Base-by-base conservation (phyloP, 192 early-diverging fungal genomes). In the Spinellus fusiger region DNA sequence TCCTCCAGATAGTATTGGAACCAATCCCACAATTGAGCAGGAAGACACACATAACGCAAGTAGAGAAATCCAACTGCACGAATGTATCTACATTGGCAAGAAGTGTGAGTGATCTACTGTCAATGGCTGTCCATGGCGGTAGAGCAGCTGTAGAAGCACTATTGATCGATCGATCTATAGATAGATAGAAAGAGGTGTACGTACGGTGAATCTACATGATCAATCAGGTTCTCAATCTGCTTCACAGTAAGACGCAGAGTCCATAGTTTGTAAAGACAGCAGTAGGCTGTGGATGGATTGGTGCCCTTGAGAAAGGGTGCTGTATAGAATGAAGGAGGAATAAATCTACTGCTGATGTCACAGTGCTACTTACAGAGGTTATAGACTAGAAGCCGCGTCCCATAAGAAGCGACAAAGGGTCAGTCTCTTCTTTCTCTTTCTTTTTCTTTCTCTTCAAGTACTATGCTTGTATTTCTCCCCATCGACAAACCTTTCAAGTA, bases 241-340 rank as follows among this genome's bases (percentile, higher is more conserved):
- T 86, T 86, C 6, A 89, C 72, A 2, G 88, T 92, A 37, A 92
- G 65, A 47, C 79, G 70, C 28, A 91, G 61, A 7, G 88, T 91
- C 88, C 89, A 92, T 25, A 93, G 76, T 66, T 93, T 93, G 71
- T 84, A 93, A 23, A 93, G 79, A 35, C 90, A 73, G 58, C 89
- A 90, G 73, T 88, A 93, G 0, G 91, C 89, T 22, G 91, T 91
- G 7, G 86, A 88, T 4, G 87, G 86, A 13, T 83, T 83, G 10
- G 80, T 89, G 6, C 86, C 87, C 58, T 88, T 90, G 31, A 93
- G 62, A 65, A 89, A 93, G 5, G 91, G 91, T 53, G 89, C 87
- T 87, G 68, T n/a, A 56, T 29, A 26, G 49, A 53, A 15, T 6
- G 35, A 10, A 44, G 18, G 22, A 54, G 25, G 29, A 44, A 26